These are phyloP conservation scores for Trichoderma asperelloides DNA, from an alignment of 495 filamentous ascomycete species.

Conservation along the genomic window DNA sequence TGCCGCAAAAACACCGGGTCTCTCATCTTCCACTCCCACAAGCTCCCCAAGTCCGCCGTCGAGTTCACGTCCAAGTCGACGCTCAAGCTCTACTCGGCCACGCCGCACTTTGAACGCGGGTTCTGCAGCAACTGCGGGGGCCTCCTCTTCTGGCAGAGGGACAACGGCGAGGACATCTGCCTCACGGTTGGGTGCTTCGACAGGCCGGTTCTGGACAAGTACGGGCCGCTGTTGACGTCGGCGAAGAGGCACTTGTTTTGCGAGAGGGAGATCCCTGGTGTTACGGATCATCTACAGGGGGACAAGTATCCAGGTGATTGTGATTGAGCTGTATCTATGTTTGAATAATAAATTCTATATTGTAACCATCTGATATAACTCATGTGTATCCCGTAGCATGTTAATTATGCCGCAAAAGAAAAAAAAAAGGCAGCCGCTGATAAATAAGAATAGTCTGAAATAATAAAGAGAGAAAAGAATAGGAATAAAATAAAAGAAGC, in stretches of 20 bases:
- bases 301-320: background rate
- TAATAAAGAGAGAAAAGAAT: background rate
- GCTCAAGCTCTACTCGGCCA: slow-evolving; percentile 20
- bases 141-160: slow-evolving; percentile 23
- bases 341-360: background rate
- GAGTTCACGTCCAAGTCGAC: slow-evolving; percentile 15
- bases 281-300: slow-evolving; percentile 17
- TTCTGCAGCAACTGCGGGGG: slow-evolving; percentile 23
- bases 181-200: slow-evolving; percentile 21
- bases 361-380: background rate
- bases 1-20: slow-evolving; percentile 22
- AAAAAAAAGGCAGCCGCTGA: background rate
- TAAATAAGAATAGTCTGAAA: background rate
- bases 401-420: background rate
- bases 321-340: background rate
- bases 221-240: slow-evolving; percentile 21
- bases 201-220: slow-evolving; percentile 17
- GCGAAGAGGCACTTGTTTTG: slow-evolving; percentile 17
- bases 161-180: slow-evolving; percentile 10
- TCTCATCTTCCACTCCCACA: slow-evolving; percentile 18
- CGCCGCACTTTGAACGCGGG: slow-evolving; percentile 20
- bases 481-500: background rate
- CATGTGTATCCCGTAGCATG: background rate
- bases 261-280: slow-evolving; percentile 22
- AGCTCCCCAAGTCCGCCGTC: slow-evolving; percentile 10